These are phyloP conservation scores for Hordeum marinum DNA, from an alignment of 176 grass and related monocot species.

Conservation along the genomic window DNA sequence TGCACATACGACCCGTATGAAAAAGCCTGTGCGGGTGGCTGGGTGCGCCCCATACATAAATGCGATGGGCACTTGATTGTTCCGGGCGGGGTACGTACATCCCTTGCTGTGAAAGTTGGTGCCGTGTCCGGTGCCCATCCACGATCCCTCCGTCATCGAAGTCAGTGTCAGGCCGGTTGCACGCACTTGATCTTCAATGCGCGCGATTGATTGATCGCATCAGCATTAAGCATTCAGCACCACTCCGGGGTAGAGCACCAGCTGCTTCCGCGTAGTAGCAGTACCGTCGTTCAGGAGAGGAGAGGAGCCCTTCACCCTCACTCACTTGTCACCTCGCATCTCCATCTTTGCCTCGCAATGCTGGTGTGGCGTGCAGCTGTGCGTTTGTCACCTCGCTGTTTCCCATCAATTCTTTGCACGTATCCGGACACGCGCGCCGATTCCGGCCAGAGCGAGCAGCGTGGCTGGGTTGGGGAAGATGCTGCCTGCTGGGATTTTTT, in stretches of 20 bases:
- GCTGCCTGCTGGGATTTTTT: too few species aligned
- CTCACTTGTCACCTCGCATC: conserved; percentile 7
- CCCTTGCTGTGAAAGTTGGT: neutral
- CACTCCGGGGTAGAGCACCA: neutral
- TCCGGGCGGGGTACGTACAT: neutral
- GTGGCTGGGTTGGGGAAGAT: too few species aligned
- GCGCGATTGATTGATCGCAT: neutral
- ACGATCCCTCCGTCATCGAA: conserved; percentile 17
- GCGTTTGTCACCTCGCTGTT: neutral
- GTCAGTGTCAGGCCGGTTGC: conserved; percentile 20
- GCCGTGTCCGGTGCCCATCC: neutral
- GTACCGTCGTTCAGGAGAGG: neutral
- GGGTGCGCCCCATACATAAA: neutral
- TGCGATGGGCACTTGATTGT: neutral
- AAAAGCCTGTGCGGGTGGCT: neutral
- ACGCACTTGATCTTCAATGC: neutral
- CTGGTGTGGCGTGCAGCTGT: neutral
- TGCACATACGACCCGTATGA: neutral
- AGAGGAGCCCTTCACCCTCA: conserved; percentile 3
- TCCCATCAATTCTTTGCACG: neutral
- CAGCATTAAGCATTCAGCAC: neutral
- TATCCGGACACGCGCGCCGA: neutral
- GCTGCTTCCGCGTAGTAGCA: neutral
- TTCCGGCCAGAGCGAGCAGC: neutral
- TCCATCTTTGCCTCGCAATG: neutral